Evolutionary conservation across 257 asterid species (phyloP), one percentile per base, ranked within the genome.

Genomic region (Salvia hispanica): DNA sequence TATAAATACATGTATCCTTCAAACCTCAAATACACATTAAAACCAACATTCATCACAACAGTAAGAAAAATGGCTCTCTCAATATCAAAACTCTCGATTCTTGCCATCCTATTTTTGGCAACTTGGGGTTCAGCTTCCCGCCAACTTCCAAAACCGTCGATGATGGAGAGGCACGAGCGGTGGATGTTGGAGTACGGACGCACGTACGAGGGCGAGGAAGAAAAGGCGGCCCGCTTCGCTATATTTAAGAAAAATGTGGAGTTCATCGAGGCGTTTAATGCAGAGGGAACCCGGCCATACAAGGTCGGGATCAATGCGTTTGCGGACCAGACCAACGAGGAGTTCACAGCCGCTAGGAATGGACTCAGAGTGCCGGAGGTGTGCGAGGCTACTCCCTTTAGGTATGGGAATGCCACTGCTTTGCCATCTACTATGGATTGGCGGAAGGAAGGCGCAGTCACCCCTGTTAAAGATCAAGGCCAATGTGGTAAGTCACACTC

Each of bases 401-500:
- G 9, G 64, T 67, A 74, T n/a, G 74, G 36, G 13, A 74, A 74
- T 60, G 70, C 33, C 7, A 68, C 52, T 9, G 67, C 62, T 50
- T 47, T 73, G 50, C 78, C 82, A 5, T 9, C 78, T 2, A 56
- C 62, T 73, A 74, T 70, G 60, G 82, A 74, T 58, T 64, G 77
- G 82, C 70, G 76, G 53, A 44, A 66, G 43, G 74, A 59, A 44
- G 79, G 82, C 2, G 80, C 80, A 4, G 83, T 74, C 36, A 71
- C 80, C 5, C 77, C 63, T 7, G 51, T 78, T 33, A 78, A 78
- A 57, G 69, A 74, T 48, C 77, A 78, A 52, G 77, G 80, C 31
- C 77, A 78, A 66, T 78, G 77, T 39, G 82, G 74, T 78, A 81
- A 42, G 31, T 45, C 18, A 37, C 31, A 15, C 94, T 92, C 81